phyloP scores from a whole-genome alignment of 2,329 filamentous ascomycete species.

The Cordyceps militaris region DNA sequence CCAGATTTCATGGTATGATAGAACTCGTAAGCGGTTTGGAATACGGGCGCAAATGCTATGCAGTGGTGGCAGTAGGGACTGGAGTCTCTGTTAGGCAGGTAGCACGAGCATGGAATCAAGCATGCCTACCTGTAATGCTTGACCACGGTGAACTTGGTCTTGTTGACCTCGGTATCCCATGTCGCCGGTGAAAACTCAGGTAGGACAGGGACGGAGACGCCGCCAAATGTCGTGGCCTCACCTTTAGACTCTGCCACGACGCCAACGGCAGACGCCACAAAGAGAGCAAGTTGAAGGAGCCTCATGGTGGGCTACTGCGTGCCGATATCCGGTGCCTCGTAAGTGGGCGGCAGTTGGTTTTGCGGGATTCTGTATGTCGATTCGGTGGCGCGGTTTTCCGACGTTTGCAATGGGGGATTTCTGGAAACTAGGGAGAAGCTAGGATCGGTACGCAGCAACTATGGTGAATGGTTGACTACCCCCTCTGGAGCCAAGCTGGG shows the following conservation, averaged over 20 bases:
- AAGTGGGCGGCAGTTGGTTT: neutral
- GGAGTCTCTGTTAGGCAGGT: slow-evolving; percentile 20
- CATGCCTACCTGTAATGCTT: slow-evolving; percentile 60
- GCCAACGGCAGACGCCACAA: slow-evolving; percentile 38
- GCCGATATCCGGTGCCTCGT: neutral
- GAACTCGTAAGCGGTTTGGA: slow-evolving; percentile 90
- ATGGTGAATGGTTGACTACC: neutral
- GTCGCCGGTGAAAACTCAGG: slow-evolving; percentile 51
- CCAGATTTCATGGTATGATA: slow-evolving; percentile 81
- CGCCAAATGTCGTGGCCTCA: slow-evolving; percentile 55
- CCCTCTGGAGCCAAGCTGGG: neutral
- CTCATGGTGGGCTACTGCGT: slow-evolving; percentile 31
- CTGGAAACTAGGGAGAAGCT: neutral
- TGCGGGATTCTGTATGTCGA: neutral
- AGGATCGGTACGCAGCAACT: neutral
- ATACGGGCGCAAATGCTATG: slow-evolving; percentile 70
- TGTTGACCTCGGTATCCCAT: slow-evolving; percentile 49
- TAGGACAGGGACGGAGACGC: slow-evolving; percentile 58
- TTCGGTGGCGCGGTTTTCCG: neutral
- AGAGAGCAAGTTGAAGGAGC: slow-evolving; percentile 39
- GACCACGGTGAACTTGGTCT: slow-evolving; percentile 45
- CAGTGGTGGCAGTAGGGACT: slow-evolving; percentile 67
- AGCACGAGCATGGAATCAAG: neutral
- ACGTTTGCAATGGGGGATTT: slow-evolving; percentile 5
- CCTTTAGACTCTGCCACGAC: slow-evolving; percentile 31